These are phyloP conservation scores for Axilococcus clingmanii DNA, from an alignment of 139 green algal genomes.

Conservation along the genomic window DNA sequence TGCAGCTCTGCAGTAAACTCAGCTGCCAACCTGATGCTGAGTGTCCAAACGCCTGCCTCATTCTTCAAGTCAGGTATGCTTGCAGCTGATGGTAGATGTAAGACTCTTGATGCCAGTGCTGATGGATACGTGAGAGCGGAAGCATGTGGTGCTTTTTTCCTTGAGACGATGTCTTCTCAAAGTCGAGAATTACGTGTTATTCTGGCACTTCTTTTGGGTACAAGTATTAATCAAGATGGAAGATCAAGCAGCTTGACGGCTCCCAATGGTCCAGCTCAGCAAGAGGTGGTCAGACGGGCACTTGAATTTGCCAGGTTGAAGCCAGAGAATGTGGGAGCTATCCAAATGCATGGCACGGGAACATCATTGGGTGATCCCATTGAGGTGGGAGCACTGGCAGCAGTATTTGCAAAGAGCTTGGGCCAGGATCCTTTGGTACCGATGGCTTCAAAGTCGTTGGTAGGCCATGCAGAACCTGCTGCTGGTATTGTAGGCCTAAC, in stretches of 20 bases:
- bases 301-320: slow-evolving; percentile 13
- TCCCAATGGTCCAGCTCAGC: slow-evolving; percentile 78
- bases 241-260: slow-evolving; percentile 73
- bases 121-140: slow-evolving; percentile 47
- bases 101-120: slow-evolving; percentile 32
- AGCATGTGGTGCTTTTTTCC: slow-evolving; percentile 24
- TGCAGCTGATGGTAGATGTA: slow-evolving; percentile 35
- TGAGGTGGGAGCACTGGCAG: slow-evolving; percentile 43
- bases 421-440: slow-evolving; percentile 18
- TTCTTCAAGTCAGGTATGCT: slow-evolving; percentile 45
- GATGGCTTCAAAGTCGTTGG: slow-evolving; percentile 60
- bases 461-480: slow-evolving; percentile 75
- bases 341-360: slow-evolving; percentile 65
- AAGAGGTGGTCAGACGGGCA: slow-evolving; percentile 52
- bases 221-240: slow-evolving; percentile 56
- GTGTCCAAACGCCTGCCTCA: slow-evolving; percentile 24
- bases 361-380: slow-evolving; percentile 63
- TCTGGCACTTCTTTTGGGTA: slow-evolving; percentile 10
- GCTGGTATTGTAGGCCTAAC: slow-evolving; percentile 60
- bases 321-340: background rate
- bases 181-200: background rate
- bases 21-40: slow-evolving; percentile 35
- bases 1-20: slow-evolving; percentile 3
- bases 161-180: slow-evolving; percentile 4
- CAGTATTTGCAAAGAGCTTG: slow-evolving; percentile 5